phyloP scores from a whole-genome alignment of 2,329 filamentous ascomycete species.

The Helotiales sp. region DNA sequence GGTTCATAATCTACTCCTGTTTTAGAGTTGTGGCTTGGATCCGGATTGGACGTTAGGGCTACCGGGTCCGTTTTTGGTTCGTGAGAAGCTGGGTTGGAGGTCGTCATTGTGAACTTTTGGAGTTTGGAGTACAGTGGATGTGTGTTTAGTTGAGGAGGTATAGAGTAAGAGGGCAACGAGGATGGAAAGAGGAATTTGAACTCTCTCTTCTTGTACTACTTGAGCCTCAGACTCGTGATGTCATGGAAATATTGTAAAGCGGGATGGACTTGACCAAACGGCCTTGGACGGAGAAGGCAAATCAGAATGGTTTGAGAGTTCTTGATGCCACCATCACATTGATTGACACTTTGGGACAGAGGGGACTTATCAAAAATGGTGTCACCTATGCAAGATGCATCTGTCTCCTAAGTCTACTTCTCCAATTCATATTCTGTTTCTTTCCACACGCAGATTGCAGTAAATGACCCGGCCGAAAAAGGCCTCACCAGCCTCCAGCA shows the following conservation, averaged over 20 bases:
- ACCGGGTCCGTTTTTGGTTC: conserved; percentile 14
- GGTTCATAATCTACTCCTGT: conserved; percentile 43
- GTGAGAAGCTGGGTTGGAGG: neutral
- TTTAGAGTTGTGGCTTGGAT: neutral
- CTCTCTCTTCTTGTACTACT: too few species aligned
- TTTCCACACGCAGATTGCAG: too few species aligned
- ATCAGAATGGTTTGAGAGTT: too few species aligned
- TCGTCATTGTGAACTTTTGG: neutral
- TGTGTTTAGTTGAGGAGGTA: neutral
- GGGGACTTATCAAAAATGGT: too few species aligned
- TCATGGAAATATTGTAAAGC: neutral
- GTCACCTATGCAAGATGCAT: too few species aligned
- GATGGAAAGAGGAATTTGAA: neutral
- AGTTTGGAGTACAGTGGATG: too few species aligned
- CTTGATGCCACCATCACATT: too few species aligned
- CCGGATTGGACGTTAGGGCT: conserved; percentile 3
- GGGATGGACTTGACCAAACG: neutral
- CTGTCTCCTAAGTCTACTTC: too few species aligned
- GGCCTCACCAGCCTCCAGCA: neutral
- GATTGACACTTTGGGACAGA: too few species aligned
- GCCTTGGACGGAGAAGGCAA: neutral
- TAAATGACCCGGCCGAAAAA: too few species aligned
- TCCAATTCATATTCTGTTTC: too few species aligned
- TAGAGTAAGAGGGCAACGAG: neutral
- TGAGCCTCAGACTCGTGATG: neutral